Conservation (phyloP, 2,329 filamentous ascomycete species). For the Fusarium equiseti region DNA sequence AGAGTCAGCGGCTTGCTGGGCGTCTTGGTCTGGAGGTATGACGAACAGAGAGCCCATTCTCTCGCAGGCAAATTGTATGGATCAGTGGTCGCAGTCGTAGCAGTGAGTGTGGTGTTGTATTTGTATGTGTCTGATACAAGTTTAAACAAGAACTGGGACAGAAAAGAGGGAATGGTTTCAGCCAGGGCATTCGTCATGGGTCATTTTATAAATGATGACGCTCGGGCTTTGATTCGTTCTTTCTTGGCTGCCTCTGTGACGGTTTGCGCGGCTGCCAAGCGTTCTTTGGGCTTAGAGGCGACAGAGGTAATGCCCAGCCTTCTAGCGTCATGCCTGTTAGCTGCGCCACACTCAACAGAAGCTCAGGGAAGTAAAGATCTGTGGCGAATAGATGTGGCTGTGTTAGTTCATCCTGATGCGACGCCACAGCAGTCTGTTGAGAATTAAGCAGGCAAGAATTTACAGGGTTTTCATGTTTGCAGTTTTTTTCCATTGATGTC, state of each 20-base stretch:
- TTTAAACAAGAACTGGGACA: conserved; percentile 5
- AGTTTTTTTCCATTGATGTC: background rate
- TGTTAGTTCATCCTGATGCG: background rate
- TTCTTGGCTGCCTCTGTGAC: conserved; percentile 40
- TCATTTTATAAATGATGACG: conserved; percentile 37
- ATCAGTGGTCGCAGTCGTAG: background rate
- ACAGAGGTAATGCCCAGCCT: conserved; percentile 25
- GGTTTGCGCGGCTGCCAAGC: conserved; percentile 41
- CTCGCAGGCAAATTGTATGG: conserved; percentile 19
- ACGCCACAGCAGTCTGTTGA: background rate
- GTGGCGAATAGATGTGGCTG: conserved; percentile 3
- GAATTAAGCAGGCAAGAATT: background rate
- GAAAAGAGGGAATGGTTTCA: conserved; percentile 1
- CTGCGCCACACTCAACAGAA: conserved; percentile 36
- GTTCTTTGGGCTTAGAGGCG: conserved; percentile 26
- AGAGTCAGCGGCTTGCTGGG: conserved; percentile 41
- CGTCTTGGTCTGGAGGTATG: conserved; percentile 36
- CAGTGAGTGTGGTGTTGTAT: background rate
- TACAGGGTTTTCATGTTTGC: background rate
- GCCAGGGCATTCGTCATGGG: conserved; percentile 35
- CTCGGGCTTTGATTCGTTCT: conserved; percentile 39
- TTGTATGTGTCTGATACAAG: conserved; percentile 6
- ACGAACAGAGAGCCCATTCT: conserved; percentile 49
- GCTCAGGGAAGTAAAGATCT: background rate
- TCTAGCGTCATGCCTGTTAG: conserved; percentile 15